Evolutionary conservation across 768 basidiomycete species (phyloP).

Genomic region (Infundibulicybe gibba): DNA sequence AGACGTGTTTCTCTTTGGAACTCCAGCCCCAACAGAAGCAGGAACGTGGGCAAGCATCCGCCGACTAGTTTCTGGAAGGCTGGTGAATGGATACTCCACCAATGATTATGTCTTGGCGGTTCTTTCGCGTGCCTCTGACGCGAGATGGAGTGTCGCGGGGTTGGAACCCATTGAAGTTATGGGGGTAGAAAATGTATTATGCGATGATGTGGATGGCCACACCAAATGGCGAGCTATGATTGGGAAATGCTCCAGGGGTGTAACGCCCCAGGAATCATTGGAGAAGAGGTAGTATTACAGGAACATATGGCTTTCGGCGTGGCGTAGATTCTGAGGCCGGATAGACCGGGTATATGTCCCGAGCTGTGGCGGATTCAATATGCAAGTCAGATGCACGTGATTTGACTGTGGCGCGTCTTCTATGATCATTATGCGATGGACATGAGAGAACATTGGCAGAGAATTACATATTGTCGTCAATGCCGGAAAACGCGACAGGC

Average conservation of each 20-base stretch:
- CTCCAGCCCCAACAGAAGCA: conserved; percentile 38
- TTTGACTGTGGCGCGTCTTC: too few species aligned
- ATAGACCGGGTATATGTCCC: too few species aligned
- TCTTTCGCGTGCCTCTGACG: conserved; percentile 41
- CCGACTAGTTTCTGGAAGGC: conserved; percentile 44
- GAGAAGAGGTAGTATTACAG: conserved; percentile 31
- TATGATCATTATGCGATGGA: too few species aligned
- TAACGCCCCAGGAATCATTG: conserved; percentile 33
- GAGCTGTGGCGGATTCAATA: too few species aligned
- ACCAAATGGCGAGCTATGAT: conserved; percentile 47
- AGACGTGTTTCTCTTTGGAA: conserved; percentile 53
- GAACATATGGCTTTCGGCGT: background rate
- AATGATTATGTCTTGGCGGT: conserved; percentile 55
- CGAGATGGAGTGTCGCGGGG: conserved; percentile 50
- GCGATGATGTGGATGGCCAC: conserved; percentile 45
- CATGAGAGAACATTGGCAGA: too few species aligned
- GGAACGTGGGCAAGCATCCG: conserved; percentile 42
- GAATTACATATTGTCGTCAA: background rate
- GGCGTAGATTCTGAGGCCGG: too few species aligned
- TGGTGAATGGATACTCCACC: conserved; percentile 51
- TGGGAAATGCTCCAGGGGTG: conserved; percentile 39
- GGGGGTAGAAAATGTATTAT: conserved; percentile 51
- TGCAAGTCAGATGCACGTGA: too few species aligned
- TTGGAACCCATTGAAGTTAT: conserved; percentile 41
- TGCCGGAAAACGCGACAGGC: conserved; percentile 7